Base-by-base conservation (phyloP, 2,329 filamentous ascomycete species). In the Neoarthrinium moseri region DNA sequence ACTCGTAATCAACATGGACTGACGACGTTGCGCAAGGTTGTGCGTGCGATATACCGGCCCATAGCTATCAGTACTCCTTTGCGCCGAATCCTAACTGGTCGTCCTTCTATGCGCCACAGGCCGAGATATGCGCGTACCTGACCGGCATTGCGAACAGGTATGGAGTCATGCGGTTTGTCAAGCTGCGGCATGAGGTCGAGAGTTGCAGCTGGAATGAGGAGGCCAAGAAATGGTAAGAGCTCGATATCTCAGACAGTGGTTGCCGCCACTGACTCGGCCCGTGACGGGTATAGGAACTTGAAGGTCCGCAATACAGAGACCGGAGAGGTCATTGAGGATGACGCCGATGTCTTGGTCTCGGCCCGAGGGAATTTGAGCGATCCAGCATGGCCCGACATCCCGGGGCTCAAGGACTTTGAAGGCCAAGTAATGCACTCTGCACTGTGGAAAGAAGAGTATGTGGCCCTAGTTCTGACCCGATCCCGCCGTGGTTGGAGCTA, bases 31-130 rank as follows among this genome's bases (percentile, higher is more conserved):
- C n/a, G n/a, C n/a, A n/a, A 63, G 62, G 61, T 1, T 60, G 61
- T 26, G 61, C 61, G 22, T 63, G 61, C 45, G 62, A 65, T 33
- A 56, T 66, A 13, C 64, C 65, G 5, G 67, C 73, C 6, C 77
- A 80, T 51, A 77, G 75, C 6, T 81, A 81, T 54, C 76, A 77
- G 49, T 80, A 77, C 54, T 69, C 75, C 0, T 80, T 77, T 58
- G 73, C 75, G 21, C 77, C 77, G 0, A 81, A 81, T 45, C 72
- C 76, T 4, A 56, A 74, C 47, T 81, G 77, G 77, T 74, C 71
- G 7, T 60, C 68, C 17, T 70, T 78, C 29, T 81, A 79, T 51
- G 73, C 72, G 3, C 69, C 70, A 0, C 68, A 66, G 20, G 40
- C 43, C n/a, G 77, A 81, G 55, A 77, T 78, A 26, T 68, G 69